Conservation (phyloP, 768 basidiomycete species). For the Kondoa malvinella region DNA sequence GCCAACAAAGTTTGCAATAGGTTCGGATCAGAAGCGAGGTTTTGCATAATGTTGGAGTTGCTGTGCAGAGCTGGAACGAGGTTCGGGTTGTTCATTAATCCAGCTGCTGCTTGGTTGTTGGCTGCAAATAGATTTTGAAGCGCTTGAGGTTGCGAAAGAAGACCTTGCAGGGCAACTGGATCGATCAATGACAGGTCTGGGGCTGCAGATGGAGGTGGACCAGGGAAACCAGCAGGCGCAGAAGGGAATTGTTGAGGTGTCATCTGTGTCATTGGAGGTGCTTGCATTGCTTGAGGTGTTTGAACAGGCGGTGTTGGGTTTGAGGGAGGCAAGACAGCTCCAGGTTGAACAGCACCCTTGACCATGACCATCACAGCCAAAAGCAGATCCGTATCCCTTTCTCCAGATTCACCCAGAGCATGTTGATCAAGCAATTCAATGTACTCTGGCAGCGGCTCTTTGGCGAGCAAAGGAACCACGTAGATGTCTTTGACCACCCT, state of each 20-base stretch:
- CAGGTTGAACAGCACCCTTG: constrained; percentile 36
- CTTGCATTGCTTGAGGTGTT: too few relatives aligned
- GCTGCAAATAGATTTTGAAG: constrained; percentile 10
- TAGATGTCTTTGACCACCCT: constrained; percentile 73
- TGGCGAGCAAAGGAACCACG: constrained; percentile 55
- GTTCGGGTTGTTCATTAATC: not conserved
- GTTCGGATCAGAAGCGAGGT: not conserved
- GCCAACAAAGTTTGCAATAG: not conserved
- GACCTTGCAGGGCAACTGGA: constrained; percentile 12
- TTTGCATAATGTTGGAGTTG: not conserved
- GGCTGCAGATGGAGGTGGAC: not conserved
- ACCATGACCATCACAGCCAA: constrained; percentile 71
- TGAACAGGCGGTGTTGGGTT: constrained; percentile 3
- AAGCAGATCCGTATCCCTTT: constrained; percentile 48
- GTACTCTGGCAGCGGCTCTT: constrained; percentile 59
- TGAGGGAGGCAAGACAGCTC: not conserved
- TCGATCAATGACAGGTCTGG: constrained; percentile 9
- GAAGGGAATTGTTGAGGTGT: not conserved
- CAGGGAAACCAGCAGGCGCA: not conserved
- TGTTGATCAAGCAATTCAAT: constrained; percentile 66
- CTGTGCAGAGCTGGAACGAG: not conserved
- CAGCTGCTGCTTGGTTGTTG: constrained; percentile 1
- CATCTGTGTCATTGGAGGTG: not conserved
- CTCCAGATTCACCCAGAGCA: constrained; percentile 42
- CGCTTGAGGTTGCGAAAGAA: constrained; percentile 10